Conservation (phyloP, 2,329 filamentous ascomycete genomes). For the Verruconis gallopava region DNA sequence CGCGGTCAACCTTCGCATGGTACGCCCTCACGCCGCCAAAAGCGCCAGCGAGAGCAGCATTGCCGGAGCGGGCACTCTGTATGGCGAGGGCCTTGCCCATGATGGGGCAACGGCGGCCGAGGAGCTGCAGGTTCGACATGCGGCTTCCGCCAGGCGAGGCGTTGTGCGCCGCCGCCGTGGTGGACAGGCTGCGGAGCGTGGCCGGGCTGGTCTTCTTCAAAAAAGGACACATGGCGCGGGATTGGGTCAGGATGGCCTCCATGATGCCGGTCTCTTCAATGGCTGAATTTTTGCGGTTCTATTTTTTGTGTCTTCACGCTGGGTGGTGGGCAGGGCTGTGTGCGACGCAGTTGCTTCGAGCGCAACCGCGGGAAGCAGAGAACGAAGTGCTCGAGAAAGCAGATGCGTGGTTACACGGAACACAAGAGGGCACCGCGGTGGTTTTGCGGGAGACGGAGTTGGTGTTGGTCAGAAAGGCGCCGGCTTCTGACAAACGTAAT, state of each 20-base stretch:
- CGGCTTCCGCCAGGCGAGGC: constrained; percentile 72
- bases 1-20: constrained; percentile 43
- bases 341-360: background rate
- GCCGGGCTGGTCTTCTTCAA: constrained; percentile 87
- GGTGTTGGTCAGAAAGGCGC: background rate
- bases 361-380: background rate
- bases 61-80: constrained; percentile 45
- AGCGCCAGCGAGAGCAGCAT: constrained; percentile 33
- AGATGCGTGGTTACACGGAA: background rate
- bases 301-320: too few relatives aligned
- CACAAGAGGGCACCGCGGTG: background rate
- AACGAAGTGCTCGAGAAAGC: background rate
- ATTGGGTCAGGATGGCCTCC: constrained; percentile 91
- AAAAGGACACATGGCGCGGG: constrained; percentile 94
- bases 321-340: background rate
- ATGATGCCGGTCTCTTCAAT: constrained; percentile 48
- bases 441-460: background rate
- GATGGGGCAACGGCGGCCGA: constrained; percentile 89
- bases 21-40: constrained; percentile 38
- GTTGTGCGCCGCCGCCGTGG: constrained; percentile 51
- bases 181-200: constrained; percentile 79
- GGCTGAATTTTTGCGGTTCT: too few relatives aligned
- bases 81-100: constrained; percentile 97
- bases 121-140: constrained; percentile 92
- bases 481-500: background rate